A percentile compares a stretch with the other conserved stretches of the same genome.
phyloP scores from a whole-genome alignment of 2,329 filamentous ascomycete genomes.

The Aspergillus transmontanensis region DNA sequence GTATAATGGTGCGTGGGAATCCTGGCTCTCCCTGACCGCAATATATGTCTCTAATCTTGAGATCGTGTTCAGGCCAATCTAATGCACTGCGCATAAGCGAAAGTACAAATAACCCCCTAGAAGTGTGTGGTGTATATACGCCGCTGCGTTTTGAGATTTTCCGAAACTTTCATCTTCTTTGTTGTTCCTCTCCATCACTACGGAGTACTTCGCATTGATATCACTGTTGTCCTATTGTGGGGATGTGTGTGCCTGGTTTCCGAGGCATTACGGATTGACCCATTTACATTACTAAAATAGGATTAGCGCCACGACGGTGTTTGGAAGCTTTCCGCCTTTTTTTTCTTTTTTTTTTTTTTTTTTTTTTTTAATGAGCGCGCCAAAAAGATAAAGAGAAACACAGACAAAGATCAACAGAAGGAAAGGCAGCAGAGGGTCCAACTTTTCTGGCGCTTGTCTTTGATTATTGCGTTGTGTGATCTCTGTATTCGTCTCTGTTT shows the following conservation, averaged over 20 bases:
- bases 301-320: constrained; percentile 13
- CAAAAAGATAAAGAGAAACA: constrained; percentile 9
- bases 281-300: constrained; percentile 9
- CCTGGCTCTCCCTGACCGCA: constrained; percentile 12
- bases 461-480: constrained; percentile 7
- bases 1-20: constrained; percentile 8
- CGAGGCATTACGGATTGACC: constrained; percentile 13
- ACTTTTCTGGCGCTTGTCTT: neutral
- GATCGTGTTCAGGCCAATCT: constrained; percentile 2
- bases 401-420: constrained; percentile 4
- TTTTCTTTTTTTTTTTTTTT: constrained; percentile 18
- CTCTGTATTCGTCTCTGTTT: constrained; percentile 8
- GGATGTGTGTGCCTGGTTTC: constrained; percentile 16
- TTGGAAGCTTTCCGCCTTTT: constrained; percentile 11
- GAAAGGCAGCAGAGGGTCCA: neutral
- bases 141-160: neutral
- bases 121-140: neutral
- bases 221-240: constrained; percentile 3
- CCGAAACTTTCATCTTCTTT: neutral
- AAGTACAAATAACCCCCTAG: neutral
- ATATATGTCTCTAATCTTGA: constrained; percentile 9
- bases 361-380: constrained; percentile 15
- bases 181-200: neutral
- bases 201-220: neutral
- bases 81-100: neutral